These are phyloP conservation scores for Diospyros kaki DNA, from an alignment of 148 eudicot genomes.

Conservation along the genomic window DNA sequence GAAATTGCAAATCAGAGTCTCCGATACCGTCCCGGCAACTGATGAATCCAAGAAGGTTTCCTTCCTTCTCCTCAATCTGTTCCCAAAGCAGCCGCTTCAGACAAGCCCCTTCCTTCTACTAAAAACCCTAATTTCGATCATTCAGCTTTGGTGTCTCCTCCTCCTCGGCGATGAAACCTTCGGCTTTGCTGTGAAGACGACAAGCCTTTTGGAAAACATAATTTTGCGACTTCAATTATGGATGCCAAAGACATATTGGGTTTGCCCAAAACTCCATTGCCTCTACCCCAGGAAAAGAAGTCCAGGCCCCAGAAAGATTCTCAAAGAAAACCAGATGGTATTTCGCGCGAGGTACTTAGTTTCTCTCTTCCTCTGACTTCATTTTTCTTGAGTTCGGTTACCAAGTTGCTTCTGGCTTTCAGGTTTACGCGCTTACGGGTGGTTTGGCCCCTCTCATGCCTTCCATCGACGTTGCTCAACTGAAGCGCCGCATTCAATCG, in stretches of 20 bases:
- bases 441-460: conserved; percentile 88
- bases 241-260: conserved; percentile 91
- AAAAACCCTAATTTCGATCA: no score
- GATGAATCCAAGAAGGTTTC: no score
- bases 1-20: no score
- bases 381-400: background rate
- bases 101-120: no score
- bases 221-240: conserved; percentile 32
- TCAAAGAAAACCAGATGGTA: conserved; percentile 90
- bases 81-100: no score
- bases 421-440: conserved; percentile 91
- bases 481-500: conserved; percentile 59
- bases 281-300: conserved; percentile 60
- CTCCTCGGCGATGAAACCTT: conserved; percentile 3
- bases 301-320: conserved; percentile 74
- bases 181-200: background rate
- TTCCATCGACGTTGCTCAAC: conserved; percentile 57
- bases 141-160: no score
- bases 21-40: no score
- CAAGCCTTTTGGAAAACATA: conserved; percentile 1
- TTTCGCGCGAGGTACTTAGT: conserved; percentile 63
- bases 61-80: no score
- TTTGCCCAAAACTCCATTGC: conserved; percentile 49
- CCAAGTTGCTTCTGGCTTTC: conserved; percentile 1
- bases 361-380: background rate